Base-by-base conservation (phyloP, 2,329 filamentous ascomycete species). In the Apiospora malaysiana region DNA sequence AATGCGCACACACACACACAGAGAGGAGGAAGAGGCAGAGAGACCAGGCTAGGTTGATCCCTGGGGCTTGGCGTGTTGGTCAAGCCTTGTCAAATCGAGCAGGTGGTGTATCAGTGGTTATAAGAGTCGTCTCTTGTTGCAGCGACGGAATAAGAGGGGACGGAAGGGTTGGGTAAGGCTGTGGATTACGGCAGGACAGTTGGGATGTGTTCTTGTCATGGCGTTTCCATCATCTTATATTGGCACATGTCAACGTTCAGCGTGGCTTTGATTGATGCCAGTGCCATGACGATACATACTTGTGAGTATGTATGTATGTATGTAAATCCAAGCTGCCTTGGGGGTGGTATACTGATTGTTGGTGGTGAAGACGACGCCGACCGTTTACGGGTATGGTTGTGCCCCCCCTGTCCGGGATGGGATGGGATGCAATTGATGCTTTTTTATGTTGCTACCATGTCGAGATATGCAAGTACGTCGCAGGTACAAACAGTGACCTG, bases 201-300 rank as follows among this genome's bases (percentile, higher is more conserved):
- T 40, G 56, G 27, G 56, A 63, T 14, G 56, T 63, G 56, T 63
- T 63, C n/a, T 63, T 63, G 56, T 63, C 56, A 63, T 63, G 56
- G 56, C 56, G 56, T 40, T 63, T 40, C 56, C 56, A 63, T 63
- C 56, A 63, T 63, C 56, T 63, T 63, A 63, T 63, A 63, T 63
- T 63, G 56, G 56, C 56, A 63, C 21, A 46, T 68, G 47, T 68
- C 67, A 23, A 56, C 67, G 67, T 68, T 46, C 42, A 68, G 67
- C 46, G 67, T 68, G 67, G 67, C 67, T 51, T 42, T 40, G n/a
- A 16, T 65, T 68, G 51, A 23, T 63, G 2, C 68, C 66, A 14
- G 49, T 68, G 47, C 68, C 66, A 68, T 66, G 71, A 37, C 70
- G 46, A 66, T 68, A 23, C 42, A 45, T 56, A 49, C 68, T 12